Conservation (phyloP, 306 rosid species). For the Rubus idaeus region DNA sequence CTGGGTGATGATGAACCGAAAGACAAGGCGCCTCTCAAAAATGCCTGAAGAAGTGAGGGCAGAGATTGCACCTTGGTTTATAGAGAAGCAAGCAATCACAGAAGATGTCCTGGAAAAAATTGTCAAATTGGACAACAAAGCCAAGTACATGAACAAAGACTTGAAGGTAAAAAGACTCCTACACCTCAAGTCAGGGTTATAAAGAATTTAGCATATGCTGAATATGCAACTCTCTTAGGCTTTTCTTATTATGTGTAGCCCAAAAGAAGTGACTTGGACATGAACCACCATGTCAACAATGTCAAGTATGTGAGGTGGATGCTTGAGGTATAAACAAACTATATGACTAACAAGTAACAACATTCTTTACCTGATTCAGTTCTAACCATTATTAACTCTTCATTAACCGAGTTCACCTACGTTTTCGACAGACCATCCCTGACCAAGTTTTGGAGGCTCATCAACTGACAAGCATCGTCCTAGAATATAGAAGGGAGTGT, state of each 20-base stretch:
- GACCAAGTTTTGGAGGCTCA: slow-evolving; percentile 61
- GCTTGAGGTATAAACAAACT: slow-evolving; percentile 66
- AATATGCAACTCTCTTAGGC: slow-evolving; percentile 1
- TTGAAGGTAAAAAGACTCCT: slow-evolving; percentile 50
- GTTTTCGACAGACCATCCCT: slow-evolving; percentile 59
- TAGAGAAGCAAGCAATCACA: slow-evolving; percentile 69
- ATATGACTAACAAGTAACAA: too few species aligned
- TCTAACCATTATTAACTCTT: background rate
- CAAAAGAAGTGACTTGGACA: slow-evolving; percentile 86
- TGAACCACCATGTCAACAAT: slow-evolving; percentile 93
- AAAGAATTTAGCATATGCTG: slow-evolving; percentile 12
- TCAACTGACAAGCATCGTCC: slow-evolving; percentile 62
- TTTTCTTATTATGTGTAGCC: slow-evolving; percentile 50
- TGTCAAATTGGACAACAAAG: slow-evolving; percentile 64
- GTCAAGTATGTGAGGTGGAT: slow-evolving; percentile 90
- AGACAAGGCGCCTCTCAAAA: slow-evolving; percentile 89
- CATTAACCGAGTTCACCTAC: slow-evolving; percentile 6
- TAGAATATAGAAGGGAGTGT: slow-evolving; percentile 85
- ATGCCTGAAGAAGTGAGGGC: slow-evolving; percentile 86
- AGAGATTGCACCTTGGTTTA: slow-evolving; percentile 86
- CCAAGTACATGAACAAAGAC: slow-evolving; percentile 58
- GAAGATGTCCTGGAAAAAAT: slow-evolving; percentile 69
- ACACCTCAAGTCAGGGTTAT: slow-evolving; percentile 7
- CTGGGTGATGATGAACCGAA: slow-evolving; percentile 97
- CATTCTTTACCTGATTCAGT: background rate